These are phyloP conservation scores for Emmonsia crescens DNA, from an alignment of 2,329 filamentous ascomycete species.

Conservation along the genomic window DNA sequence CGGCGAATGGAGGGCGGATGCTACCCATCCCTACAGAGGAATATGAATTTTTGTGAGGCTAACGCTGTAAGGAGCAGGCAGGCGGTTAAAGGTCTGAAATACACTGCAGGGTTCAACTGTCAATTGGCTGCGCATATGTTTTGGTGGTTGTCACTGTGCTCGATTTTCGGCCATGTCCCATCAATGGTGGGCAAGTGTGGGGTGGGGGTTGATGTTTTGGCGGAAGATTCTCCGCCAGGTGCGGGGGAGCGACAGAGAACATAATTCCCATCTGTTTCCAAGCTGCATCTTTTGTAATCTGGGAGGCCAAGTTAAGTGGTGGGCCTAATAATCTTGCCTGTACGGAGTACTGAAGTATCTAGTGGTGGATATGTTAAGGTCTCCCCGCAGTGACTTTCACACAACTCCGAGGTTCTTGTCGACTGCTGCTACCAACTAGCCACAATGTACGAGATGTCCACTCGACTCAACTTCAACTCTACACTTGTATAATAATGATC, in stretches of 20 bases:
- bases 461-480: background rate
- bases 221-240: no score
- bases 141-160: background rate
- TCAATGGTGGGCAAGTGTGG: no score
- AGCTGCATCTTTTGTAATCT: background rate
- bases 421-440: no score
- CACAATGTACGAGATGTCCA: no score
- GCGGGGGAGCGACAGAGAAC: background rate
- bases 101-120: background rate
- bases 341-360: background rate
- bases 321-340: background rate
- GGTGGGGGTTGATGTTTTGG: background rate
- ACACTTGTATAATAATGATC: background rate
- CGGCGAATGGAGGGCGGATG: slow-evolving; percentile 20
- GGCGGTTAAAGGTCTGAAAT: background rate
- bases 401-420: background rate
- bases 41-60: background rate
- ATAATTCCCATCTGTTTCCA: background rate
- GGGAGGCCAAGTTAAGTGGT: background rate
- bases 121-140: background rate
- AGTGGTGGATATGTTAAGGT: no score
- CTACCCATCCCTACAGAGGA: background rate
- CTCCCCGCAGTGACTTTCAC: background rate
- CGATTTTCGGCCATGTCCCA: background rate
- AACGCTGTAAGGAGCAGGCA: background rate